Evolutionary conservation across 768 basidiomycete species (phyloP).

Genomic region (Agaricus subrufescens): DNA sequence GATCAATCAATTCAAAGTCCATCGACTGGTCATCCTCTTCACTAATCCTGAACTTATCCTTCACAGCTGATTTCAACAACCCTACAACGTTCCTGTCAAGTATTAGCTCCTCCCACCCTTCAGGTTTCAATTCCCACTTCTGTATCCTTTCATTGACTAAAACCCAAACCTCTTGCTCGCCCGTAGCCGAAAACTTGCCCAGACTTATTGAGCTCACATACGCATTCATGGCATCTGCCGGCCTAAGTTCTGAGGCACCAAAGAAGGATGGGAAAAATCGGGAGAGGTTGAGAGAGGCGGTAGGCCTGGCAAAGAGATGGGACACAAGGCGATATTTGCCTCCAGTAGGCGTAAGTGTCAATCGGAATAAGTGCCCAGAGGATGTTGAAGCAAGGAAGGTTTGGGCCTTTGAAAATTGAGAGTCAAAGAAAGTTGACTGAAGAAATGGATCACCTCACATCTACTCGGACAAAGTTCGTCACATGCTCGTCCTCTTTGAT

Average conservation of each 20-base stretch:
- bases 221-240: conserved; percentile 30
- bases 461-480: conserved; percentile 61
- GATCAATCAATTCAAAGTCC: conserved; percentile 72
- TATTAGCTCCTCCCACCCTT: conserved; percentile 66
- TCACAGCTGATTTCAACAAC: conserved; percentile 43
- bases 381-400: conserved; percentile 69
- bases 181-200: conserved; percentile 34
- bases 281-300: conserved; percentile 37
- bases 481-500: conserved; percentile 53
- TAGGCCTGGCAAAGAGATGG: conserved; percentile 56
- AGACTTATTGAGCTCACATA: conserved; percentile 64
- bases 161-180: conserved; percentile 60
- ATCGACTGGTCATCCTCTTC: conserved; percentile 41
- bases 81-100: conserved; percentile 52
- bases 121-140: conserved; percentile 62
- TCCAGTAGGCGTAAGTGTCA: conserved; percentile 60
- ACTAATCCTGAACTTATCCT: conserved; percentile 33
- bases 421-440: not conserved
- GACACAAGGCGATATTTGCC: conserved; percentile 60
- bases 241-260: conserved; percentile 34
- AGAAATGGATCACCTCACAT: conserved; percentile 39
- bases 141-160: conserved; percentile 65
- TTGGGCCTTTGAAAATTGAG: conserved; percentile 39
- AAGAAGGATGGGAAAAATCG: conserved; percentile 39
- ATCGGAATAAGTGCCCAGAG: conserved; percentile 57